Evolutionary conservation across 495 filamentous ascomycete genomes (phyloP).

Genomic region (Xylaria acuta): DNA sequence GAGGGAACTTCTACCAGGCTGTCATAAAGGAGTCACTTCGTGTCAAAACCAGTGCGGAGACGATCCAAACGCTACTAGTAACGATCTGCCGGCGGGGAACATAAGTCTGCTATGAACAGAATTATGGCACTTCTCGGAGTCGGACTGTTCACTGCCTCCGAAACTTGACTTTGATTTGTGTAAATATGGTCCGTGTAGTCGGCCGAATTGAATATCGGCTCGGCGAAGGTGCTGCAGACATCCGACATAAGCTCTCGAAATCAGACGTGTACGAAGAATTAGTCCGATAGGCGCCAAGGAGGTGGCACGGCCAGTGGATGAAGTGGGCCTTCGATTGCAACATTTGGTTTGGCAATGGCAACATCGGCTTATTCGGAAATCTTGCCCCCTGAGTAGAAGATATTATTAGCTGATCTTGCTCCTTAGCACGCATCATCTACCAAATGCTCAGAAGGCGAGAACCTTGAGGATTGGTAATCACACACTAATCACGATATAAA

Average conservation of each 20-base stretch:
- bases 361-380: conserved; percentile 6
- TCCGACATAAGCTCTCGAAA: neutral
- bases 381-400: neutral
- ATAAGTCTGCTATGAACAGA: neutral
- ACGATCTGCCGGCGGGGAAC: neutral
- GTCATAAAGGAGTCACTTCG: neutral
- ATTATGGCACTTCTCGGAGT: neutral
- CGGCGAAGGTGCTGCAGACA: neutral
- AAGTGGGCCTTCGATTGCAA: conserved; percentile 21
- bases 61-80: neutral
- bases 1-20: neutral
- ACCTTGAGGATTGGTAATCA: neutral
- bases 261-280: neutral
- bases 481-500: neutral
- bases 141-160: neutral
- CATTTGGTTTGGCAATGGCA: conserved; percentile 13
- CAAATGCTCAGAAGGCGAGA: neutral
- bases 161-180: neutral
- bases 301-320: neutral
- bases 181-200: neutral
- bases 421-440: neutral
- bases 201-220: neutral
- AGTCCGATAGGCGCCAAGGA: neutral
- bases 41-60: neutral
- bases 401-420: neutral